These are phyloP conservation scores for Silene noctiflora DNA, from an alignment of 179 eudicot genomes.

Conservation along the genomic window DNA sequence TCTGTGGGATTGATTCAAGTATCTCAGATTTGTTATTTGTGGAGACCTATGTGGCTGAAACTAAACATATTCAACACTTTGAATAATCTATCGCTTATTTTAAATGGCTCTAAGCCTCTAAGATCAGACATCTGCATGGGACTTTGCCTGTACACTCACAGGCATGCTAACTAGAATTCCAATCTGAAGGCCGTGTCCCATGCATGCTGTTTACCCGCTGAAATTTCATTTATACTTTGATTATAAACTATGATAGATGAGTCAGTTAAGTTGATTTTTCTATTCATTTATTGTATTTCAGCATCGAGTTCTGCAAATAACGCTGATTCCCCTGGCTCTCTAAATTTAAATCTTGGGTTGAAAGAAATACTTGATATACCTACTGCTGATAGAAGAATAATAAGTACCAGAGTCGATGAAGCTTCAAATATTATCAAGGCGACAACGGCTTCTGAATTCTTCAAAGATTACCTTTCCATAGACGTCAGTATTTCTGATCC, in stretches of 20 bases:
- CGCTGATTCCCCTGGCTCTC: slow-evolving; percentile 22
- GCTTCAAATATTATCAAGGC: slow-evolving; percentile 57
- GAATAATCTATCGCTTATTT: too few relatives aligned
- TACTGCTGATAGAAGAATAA: slow-evolving; percentile 33
- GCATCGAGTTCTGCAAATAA: slow-evolving; percentile 39
- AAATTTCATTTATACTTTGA: background rate
- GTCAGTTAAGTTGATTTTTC: background rate
- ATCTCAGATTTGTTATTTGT: too few relatives aligned
- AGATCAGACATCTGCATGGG: slow-evolving; percentile 1
- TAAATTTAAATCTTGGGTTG: slow-evolving; percentile 55
- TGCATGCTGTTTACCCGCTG: background rate
- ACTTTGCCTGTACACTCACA: slow-evolving; percentile 4
- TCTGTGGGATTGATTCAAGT: too few relatives aligned
- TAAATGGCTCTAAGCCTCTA: background rate
- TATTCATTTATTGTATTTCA: slow-evolving; percentile 17
- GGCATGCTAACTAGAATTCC: background rate
- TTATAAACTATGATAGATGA: background rate
- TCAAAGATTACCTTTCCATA: slow-evolving; percentile 25
- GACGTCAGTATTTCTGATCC: slow-evolving; percentile 31
- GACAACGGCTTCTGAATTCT: slow-evolving; percentile 36
- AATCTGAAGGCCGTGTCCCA: background rate
- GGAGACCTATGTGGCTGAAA: too few relatives aligned
- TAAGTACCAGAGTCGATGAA: slow-evolving; percentile 44
- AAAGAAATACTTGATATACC: slow-evolving; percentile 61
- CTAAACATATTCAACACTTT: too few relatives aligned